Conservation (phyloP, 2,329 filamentous ascomycete genomes). For the Verticillium nonalfalfae region DNA sequence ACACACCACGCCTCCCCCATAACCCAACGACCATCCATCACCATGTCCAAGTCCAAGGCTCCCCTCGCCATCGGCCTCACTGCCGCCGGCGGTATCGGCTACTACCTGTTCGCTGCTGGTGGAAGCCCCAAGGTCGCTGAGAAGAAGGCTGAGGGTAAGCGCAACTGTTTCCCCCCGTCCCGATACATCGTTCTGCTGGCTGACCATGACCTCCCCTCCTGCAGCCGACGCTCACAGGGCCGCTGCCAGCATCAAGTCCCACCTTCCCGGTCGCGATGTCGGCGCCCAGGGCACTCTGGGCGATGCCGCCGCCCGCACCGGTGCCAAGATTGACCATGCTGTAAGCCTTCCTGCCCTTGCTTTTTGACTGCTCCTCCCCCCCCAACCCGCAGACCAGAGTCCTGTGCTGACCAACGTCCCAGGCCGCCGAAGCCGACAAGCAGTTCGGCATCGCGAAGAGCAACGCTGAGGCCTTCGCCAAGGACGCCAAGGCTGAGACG, state of each 20-base stretch:
- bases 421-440: conserved; percentile 58
- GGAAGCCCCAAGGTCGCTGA: conserved; percentile 76
- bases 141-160: conserved; percentile 74
- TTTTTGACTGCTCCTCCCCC: too few species aligned
- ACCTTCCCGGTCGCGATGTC: conserved; percentile 56
- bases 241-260: conserved; percentile 58
- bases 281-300: conserved; percentile 60
- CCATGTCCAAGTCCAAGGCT: conserved; percentile 40
- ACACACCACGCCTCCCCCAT: not conserved
- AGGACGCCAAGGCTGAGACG: conserved; percentile 57
- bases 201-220: not conserved
- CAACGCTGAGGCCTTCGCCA: conserved; percentile 51
- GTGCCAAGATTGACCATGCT: conserved; percentile 60
- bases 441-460: conserved; percentile 57
- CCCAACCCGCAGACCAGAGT: too few species aligned
- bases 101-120: conserved; percentile 87
- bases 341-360: conserved; percentile 42
- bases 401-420: conserved; percentile 24
- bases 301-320: conserved; percentile 37
- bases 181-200: not conserved
- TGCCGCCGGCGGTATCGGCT: conserved; percentile 65
- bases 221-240: conserved; percentile 71
- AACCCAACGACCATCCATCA: conserved; percentile 11
- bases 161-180: not conserved
- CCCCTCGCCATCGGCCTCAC: conserved; percentile 52